Base-by-base conservation (phyloP, 1,284 basidiomycete genomes). In the Ganoderma leucocontextum region DNA sequence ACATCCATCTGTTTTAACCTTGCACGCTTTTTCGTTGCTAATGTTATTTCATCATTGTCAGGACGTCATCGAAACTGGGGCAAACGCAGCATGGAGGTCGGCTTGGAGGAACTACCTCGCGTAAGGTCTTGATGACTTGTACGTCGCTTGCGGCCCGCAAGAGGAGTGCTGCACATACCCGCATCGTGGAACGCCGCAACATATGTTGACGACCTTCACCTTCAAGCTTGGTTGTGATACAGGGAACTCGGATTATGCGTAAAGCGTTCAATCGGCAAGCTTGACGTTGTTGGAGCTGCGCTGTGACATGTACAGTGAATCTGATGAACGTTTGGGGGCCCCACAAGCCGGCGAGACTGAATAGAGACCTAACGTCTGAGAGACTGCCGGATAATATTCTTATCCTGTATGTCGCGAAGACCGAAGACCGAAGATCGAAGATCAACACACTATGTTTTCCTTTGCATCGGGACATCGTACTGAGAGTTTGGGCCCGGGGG, bases 61-160 rank as follows among this genome's bases (percentile, higher is more conserved):
- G 85, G 93, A 96, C 73, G 92, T 95, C n/a, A 93, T 97, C 66
- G 94, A 96, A 80, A 87, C 82, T 1, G 87, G 86, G 9, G 95
- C 86, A 0, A 92, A 92, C 76, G 83, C 84, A 53, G 91, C 89
- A 0, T 96, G 93, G 94, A 83, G 80, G 72, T 76, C 77, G 47
- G 81, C 82, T 33, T 86, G 82, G 65, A 74, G 73, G 58, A 73
- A 67, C 66, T 78, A 83, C 71, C 75, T 87, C 36, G 68, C 58
- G 38, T 60, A 17, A 41, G n/a, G 36, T 15, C 36, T 17, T 39
- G 36, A 15, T 39, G 7, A 12, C 6, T 4, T 17, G 19, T 8
- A 33, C 29, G 33, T 49, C n/a, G 22, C 47, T 49, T 19, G 17
- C 17, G 17, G 47, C 19, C 13, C 13, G 52, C 52, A 15, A 13